Conservation (phyloP, 768 basidiomycete species). For the Podaxis sp. region DNA sequence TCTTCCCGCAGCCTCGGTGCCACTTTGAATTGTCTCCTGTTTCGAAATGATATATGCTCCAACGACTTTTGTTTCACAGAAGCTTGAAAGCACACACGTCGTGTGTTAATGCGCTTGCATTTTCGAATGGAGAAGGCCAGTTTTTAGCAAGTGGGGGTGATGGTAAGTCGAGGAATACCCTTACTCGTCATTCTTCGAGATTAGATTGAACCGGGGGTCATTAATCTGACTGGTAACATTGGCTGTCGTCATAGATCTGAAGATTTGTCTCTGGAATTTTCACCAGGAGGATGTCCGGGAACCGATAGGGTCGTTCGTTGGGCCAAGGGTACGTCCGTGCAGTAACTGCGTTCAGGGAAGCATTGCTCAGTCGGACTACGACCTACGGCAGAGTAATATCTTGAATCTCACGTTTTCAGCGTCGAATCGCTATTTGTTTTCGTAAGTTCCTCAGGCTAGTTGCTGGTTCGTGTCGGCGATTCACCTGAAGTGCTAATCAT, state of each 20-base stretch:
- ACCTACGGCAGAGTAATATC: conserved; percentile 56
- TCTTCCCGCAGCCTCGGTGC: neutral
- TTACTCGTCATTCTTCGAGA: conserved; percentile 8
- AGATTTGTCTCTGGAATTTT: conserved; percentile 65
- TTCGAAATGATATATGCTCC: conserved; percentile 13
- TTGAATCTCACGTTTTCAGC: conserved; percentile 72
- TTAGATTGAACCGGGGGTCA: neutral
- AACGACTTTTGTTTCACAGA: conserved; percentile 19
- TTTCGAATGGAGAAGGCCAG: conserved; percentile 57
- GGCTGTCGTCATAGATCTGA: conserved; percentile 38
- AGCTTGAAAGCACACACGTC: conserved; percentile 49
- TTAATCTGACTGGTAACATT: conserved; percentile 4
- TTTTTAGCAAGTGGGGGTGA: conserved; percentile 72
- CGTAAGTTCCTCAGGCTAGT: conserved; percentile 41
- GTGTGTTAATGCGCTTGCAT: conserved; percentile 63
- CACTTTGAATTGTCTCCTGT: conserved; percentile 10
- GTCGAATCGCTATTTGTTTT: conserved; percentile 58
- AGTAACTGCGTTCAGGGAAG: neutral
- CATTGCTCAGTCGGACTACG: neutral
- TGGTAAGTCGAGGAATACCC: conserved; percentile 36
- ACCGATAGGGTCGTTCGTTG: conserved; percentile 42
- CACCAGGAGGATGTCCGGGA: conserved; percentile 51
- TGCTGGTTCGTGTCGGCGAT: conserved; percentile 15
- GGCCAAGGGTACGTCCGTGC: conserved; percentile 40
- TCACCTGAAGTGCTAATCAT: conserved; percentile 1